Conservation (phyloP, 2,329 filamentous ascomycete genomes). For the Hyphodiscus sp. region DNA sequence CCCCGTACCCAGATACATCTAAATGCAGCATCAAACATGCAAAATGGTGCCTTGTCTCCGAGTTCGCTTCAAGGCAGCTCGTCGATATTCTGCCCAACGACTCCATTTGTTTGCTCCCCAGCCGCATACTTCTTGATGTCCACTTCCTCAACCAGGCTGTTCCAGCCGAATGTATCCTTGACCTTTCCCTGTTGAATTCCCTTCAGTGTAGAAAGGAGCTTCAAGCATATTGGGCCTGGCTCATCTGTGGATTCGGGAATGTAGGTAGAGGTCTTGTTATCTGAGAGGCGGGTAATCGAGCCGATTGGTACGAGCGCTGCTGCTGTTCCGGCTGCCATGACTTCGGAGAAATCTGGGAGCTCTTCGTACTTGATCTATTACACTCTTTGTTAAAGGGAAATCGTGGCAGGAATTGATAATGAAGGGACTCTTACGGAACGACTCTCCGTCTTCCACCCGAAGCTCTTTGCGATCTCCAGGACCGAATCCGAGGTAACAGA, state of each 20-base stretch:
- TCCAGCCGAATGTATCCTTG: constrained; percentile 49
- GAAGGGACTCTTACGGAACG: constrained; percentile 53
- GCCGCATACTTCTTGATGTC: constrained; percentile 24
- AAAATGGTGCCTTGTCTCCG: background rate
- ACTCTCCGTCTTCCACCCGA: constrained; percentile 80
- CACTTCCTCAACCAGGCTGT: constrained; percentile 24
- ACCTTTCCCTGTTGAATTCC: constrained; percentile 79
- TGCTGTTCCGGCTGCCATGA: constrained; percentile 88
- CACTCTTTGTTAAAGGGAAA: background rate
- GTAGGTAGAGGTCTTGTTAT: constrained; percentile 48
- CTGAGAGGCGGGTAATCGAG: constrained; percentile 67
- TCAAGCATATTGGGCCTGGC: constrained; percentile 65
- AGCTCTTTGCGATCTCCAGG: constrained; percentile 65
- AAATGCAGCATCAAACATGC: background rate
- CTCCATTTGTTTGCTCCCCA: constrained; percentile 17
- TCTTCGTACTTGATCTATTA: constrained; percentile 57
- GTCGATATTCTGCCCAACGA: constrained; percentile 16
- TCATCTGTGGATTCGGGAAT: constrained; percentile 53
- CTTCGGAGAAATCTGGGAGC: constrained; percentile 59
- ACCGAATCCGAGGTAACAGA: constrained; percentile 78
- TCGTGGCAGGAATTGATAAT: background rate
- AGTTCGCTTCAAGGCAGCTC: constrained; percentile 7
- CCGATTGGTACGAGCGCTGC: constrained; percentile 87
- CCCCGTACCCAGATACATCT: background rate
- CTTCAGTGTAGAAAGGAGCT: constrained; percentile 70